Evolutionary conservation across 176 grass and related monocot genomes (phyloP), one percentile per base, ranked within the genome.

Genomic region (Triticum aestivum): DNA sequence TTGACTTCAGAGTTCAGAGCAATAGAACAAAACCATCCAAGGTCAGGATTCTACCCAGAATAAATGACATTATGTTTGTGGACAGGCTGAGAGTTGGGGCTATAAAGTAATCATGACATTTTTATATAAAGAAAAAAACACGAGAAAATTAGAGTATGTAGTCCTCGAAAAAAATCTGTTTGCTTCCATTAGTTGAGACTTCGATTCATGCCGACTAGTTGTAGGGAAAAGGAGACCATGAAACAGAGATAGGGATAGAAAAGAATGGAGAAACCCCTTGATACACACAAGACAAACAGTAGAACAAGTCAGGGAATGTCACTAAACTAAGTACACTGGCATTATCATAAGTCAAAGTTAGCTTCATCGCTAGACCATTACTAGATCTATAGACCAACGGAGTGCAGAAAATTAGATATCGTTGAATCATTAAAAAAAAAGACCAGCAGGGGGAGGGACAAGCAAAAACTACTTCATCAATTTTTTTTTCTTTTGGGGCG

Each of bases 181-280:
- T 75, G 37, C 49, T 42, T 74, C 78, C 58, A 49, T 63, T 75
- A 56, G 61, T 65, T n/a, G 66, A 82, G 21, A 29, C 14, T 54
- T 75, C 32, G 44, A 82, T 75, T 33, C 70, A 37, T 75, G 65
- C 33, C 29, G 78, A 32, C 9, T 87, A 75, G n/a, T 17, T 87
- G 44, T 61, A 54, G 18, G 1, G 61, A 54, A 35, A 8, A 21
- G 23, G 29, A 64, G 38, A 66, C 26, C 27, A 68, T 52, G 24
- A 47, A 81, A 69, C 7, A 59, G 18, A 59, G 6, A 2, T 59
- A 59, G 17, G 54, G 54, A 59, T 9, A 59, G 54, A 59, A 59
- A 59, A 59, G 7, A 59, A 9, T 59, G 54, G 3, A 6, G 54
- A 59, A 21, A 54, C 51, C 51, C 15, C 51, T 54, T 80, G 26